Evolutionary conservation across 352 stramenopile species (phyloP), one percentile per base, ranked within the genome.

Genomic region (Thalassiosira hispida): DNA sequence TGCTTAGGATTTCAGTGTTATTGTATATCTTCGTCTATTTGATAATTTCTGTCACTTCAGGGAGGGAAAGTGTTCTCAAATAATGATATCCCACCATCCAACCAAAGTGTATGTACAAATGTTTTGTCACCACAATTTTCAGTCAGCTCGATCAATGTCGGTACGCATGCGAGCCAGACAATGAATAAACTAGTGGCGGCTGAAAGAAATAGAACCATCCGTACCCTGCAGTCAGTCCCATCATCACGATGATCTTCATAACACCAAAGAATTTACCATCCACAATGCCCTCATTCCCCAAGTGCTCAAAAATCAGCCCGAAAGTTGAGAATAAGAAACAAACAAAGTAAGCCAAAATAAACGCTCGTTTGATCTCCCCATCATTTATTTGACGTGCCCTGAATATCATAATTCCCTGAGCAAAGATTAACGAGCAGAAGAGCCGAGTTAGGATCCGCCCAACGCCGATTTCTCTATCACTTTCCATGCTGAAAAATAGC

Each of bases 171-270:
- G 7, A 12, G n/a, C 57, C 57, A 14, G 71, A 67, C 52, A 79
- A 49, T 20, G 71, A 61, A 56, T 74, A 82, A 4, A 89, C 82
- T 31, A 74, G 49, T 0, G 82, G 82, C 14, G 82, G 77, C 60
- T 89, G 82, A 29, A 84, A 84, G 55, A 89, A 89, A 29, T 74
- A 81, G 44, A 89, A 89, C 82, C 82, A 89, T n/a, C 73, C 82
- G 66, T 89, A 89, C 14, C 82, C 82, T 12, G 38, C 61, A 1
- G 82, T 89, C 47, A 89, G 77, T 33, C 67, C 71, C 18, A 80
- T 76, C 77, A 86, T 84, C 0, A 68, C 60, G 9, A 84, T 44
- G 52, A 89, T 86, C 51, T 89, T 84, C 23, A 84, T 57, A 1
- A 79, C 65, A 14, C 82, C 82, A 40, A 86, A 79, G 55, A 86